A percentile compares a stretch with the other conserved stretches of the same genome.
Conservation (phyloP, 257 asterid species). For the Primulina eburnea region DNA sequence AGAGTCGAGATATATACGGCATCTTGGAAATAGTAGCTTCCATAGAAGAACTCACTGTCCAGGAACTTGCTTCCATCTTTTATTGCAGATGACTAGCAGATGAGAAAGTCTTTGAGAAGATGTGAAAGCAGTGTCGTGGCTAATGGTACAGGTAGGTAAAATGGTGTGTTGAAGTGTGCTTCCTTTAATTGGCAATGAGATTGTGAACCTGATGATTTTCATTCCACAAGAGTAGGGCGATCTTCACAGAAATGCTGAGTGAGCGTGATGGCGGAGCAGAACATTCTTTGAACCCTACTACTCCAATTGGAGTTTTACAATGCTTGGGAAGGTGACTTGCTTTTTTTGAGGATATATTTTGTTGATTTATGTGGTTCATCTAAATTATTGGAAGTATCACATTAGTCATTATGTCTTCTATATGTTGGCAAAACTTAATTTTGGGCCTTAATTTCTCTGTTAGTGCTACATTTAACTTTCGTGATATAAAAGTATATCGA, state of each 20-base stretch:
- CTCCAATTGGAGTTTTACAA: slow-evolving; percentile 78
- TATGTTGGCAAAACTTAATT: not conserved
- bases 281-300: slow-evolving; percentile 38
- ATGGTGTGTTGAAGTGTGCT: slow-evolving; percentile 31
- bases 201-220: slow-evolving; percentile 52
- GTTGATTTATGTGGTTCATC: not conserved
- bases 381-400: not conserved
- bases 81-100: slow-evolving; percentile 29
- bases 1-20: slow-evolving; percentile 45
- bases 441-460: slow-evolving; percentile 11
- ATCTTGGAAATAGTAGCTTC: slow-evolving; percentile 52
- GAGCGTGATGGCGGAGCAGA: slow-evolving; percentile 51
- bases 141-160: slow-evolving; percentile 35
- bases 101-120: not conserved
- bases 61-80: slow-evolving; percentile 35
- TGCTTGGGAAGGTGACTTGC: slow-evolving; percentile 91
- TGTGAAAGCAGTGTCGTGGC: slow-evolving; percentile 25
- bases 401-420: not conserved
- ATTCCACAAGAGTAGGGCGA: slow-evolving; percentile 56
- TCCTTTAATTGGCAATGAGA: slow-evolving; percentile 41
- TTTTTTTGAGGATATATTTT: slow-evolving; percentile 12
- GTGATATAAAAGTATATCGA: too few relatives aligned
- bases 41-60: slow-evolving; percentile 28
- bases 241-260: slow-evolving; percentile 56
- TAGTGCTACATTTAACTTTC: not conserved